phyloP scores from a whole-genome alignment of 2,329 filamentous ascomycete species.

The Beauveria australis region DNA sequence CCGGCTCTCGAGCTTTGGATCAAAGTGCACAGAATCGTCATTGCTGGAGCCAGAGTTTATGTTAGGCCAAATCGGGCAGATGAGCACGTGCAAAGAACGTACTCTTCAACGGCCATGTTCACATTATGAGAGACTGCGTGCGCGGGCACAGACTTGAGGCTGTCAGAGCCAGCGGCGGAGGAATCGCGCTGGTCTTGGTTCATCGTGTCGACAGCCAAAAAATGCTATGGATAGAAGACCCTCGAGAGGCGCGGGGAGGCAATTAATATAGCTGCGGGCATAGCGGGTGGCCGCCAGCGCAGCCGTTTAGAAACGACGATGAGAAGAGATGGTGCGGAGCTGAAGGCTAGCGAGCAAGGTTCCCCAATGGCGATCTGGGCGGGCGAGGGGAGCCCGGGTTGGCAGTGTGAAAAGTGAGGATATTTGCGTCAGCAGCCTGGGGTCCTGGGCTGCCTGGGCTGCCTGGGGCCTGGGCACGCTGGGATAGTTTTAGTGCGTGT shows the following conservation, averaged over 20 bases:
- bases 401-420: background rate
- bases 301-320: background rate
- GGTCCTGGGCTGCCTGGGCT: no score
- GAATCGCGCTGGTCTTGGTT: background rate
- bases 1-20: slow-evolving; percentile 46
- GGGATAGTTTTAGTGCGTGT: no score
- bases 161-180: background rate
- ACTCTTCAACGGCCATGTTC: background rate
- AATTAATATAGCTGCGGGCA: background rate
- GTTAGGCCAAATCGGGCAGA: background rate
- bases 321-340: background rate
- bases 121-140: background rate
- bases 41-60: slow-evolving; percentile 32
- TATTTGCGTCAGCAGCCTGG: background rate
- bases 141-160: background rate
- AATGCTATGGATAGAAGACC: background rate
- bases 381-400: background rate
- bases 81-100: background rate
- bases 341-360: background rate
- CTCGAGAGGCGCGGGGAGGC: background rate
- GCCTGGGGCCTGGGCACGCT: no score
- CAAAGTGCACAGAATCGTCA: slow-evolving; percentile 42
- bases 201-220: background rate
- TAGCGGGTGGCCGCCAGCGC: background rate
- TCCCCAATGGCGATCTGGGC: background rate